Evolutionary conservation across 2,329 filamentous ascomycete species (phyloP).

Genomic region (Dryadomyces sulphureus): DNA sequence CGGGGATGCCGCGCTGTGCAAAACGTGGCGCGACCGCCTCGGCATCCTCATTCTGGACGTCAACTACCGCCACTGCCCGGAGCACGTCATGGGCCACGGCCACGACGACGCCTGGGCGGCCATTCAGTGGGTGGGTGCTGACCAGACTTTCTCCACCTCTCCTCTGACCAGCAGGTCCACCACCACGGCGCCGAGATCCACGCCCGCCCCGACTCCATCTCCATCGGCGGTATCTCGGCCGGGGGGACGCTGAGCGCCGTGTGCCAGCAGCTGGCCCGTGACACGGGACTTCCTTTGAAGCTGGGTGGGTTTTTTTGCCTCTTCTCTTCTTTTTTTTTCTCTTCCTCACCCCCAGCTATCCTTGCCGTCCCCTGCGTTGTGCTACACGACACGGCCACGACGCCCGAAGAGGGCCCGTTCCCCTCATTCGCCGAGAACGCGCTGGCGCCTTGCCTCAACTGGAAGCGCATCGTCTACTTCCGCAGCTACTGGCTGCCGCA

Average conservation of each 20-base stretch:
- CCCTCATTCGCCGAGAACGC: background rate
- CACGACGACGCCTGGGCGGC: slow-evolving; percentile 21
- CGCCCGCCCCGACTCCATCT: slow-evolving; percentile 18
- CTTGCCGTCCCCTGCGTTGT: slow-evolving; percentile 11
- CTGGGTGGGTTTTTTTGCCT: slow-evolving; percentile 11
- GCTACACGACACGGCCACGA: slow-evolving; percentile 9
- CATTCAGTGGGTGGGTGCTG: slow-evolving; percentile 17
- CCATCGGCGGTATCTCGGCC: slow-evolving; percentile 13
- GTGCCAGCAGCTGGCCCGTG: background rate
- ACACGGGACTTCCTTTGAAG: background rate
- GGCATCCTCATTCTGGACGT: slow-evolving; percentile 22
- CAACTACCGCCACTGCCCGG: slow-evolving; percentile 20
- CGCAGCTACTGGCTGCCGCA: slow-evolving; percentile 6
- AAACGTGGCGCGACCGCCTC: slow-evolving; percentile 19
- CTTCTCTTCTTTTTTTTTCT: background rate
- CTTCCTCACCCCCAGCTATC: background rate
- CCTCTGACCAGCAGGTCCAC: too few relatives aligned
- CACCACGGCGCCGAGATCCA: slow-evolving; percentile 16
- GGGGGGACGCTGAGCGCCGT: background rate
- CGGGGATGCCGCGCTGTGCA: slow-evolving; percentile 18
- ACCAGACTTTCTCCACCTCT: too few relatives aligned
- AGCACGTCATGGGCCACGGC: slow-evolving; percentile 19
- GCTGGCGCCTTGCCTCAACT: slow-evolving; percentile 27
- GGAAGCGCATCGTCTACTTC: slow-evolving; percentile 24
- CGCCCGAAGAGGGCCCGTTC: slow-evolving; percentile 16